Evolutionary conservation across 2,329 filamentous ascomycete species (phyloP), one percentile per base, ranked within the genome.

Genomic region (Emergomyces africanus): DNA sequence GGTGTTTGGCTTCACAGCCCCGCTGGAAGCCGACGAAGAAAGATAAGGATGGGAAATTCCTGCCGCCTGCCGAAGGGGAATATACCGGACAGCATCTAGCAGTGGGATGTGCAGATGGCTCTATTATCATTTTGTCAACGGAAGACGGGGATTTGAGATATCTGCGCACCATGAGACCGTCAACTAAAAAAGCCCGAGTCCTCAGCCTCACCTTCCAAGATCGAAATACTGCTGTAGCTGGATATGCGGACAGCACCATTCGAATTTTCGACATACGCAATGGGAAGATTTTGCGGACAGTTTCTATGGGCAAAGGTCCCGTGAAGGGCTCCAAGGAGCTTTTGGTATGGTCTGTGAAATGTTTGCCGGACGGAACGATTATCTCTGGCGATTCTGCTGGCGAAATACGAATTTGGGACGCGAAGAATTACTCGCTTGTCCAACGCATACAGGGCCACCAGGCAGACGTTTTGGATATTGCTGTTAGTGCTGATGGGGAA

Each of bases 191-290:
- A 74, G 85, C 89, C 39, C 86, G 92, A 68, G 92, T 95, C 69
- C 84, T 97, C 67, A 96, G 90, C 75, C 85, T 99, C 63, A 83
- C 87, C 28, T 99, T 95, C 75, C 90, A 96, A 74, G 87, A 88
- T 64, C 84, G 87, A 60, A 83, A 92, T 68, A 84, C 85, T 39
- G 85, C 92, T 60, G 83, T 96, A 48, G 90, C 92, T 41, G 94
- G 94, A 25, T 97, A 94, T 71, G 92, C 90, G n/a, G 92, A 99
- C 75, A 91, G 90, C 73, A 89, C 85, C n/a, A 94, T 99, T 64
- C 87, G 92, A 62, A 83, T 94, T 57, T 95, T 91, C 74, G 90
- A 97, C 70, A 86, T 90, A 65, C 81, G 88, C 56, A 92, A 83
- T 68, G 89, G 89, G 15, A 81, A 84, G 57, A 79, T 89, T 61